Base-by-base conservation (phyloP, 768 basidiomycete genomes). In the Sporobolomyces roseus region DNA sequence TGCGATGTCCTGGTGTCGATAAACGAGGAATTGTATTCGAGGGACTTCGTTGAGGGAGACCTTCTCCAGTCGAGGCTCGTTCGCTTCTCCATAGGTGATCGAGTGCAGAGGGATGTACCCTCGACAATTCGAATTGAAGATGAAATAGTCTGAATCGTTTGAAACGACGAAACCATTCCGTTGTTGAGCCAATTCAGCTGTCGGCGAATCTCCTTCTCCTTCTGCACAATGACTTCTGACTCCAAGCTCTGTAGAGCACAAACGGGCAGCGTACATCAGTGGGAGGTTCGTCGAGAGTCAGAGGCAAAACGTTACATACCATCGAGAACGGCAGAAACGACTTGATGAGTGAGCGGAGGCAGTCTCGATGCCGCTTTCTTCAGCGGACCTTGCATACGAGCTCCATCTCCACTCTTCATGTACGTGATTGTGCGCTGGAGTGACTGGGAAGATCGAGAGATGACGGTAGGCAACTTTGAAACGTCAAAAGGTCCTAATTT, bases 81-180 rank as follows among this genome's bases (percentile, higher is more conserved):
- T 61, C 14, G 33, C 45, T 1, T 38, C 13, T 1, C 66, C 66
- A 43, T 72, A 72, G 19, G 36, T 46, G 49, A 72, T 58, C 49
- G 66, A 58, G 13, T 46, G 27, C 12, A 72, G 54, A 1, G 71
- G 71, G 9, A 72, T 55, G 60, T 72, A 72, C 30, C 71, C 71
- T 1, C 52, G 55, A 21, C 58, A 65, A 6, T n/a, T 30, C 4
- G 66, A 32, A 3, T 60, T 49, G 55, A 65, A 72, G 63, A 72
- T 68, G 50, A 68, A 68, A 55, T 68, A 72, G 54, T 72, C 71
- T 32, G 51, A 55, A 56, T 72, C 70, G 46, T 71, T 71, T n/a
- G 70, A 71, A 12, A 63, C 58, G 29, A 66, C 61, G 29, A 25
- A 71, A 9, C 65, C 70, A 41, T 60, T 66, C 30, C 25, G 29